phyloP scores from a whole-genome alignment of 169 alveolate genomes.

The Plasmodium falciparum region DNA sequence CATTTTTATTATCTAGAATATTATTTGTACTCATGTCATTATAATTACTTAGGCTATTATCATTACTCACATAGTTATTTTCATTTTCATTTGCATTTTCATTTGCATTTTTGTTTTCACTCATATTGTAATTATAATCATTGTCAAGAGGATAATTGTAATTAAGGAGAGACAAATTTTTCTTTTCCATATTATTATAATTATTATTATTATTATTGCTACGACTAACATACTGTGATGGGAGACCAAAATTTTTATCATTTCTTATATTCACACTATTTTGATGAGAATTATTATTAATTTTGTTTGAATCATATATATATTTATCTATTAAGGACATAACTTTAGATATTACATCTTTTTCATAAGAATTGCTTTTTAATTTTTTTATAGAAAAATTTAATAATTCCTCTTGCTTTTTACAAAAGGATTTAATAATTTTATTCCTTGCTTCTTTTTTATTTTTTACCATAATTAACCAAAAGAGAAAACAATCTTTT shows the following conservation, averaged over 20 bases:
- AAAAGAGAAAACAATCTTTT: slow-evolving; percentile 19
- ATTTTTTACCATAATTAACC: slow-evolving; percentile 35
- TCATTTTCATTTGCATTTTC: too few relatives aligned
- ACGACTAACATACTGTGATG: neutral
- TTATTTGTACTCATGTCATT: too few relatives aligned
- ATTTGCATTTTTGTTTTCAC: too few relatives aligned
- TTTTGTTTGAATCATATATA: slow-evolving; percentile 1
- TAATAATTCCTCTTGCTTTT: slow-evolving; percentile 45
- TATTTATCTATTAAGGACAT: slow-evolving; percentile 9
- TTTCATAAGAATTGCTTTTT: slow-evolving; percentile 31
- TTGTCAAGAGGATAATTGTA: too few relatives aligned
- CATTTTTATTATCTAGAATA: too few relatives aligned
- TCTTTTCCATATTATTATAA: slow-evolving; percentile 1
- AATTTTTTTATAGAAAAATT: slow-evolving; percentile 34
- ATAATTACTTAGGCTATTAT: neutral
- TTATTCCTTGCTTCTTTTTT: slow-evolving; percentile 39
- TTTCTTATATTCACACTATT: neutral
- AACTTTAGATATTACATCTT: slow-evolving; percentile 31
- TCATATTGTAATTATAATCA: too few relatives aligned
- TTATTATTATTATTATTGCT: slow-evolving; percentile 1
- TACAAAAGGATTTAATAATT: slow-evolving; percentile 21
- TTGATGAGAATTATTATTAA: slow-evolving; percentile 9
- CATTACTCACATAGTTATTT: too few relatives aligned
- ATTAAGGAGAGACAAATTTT: too few relatives aligned
- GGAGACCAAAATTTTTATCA: too few relatives aligned